Evolutionary conservation across 352 stramenopile species (phyloP), one percentile per base, ranked within the genome.

Genomic region (Phytophthora melonis): DNA sequence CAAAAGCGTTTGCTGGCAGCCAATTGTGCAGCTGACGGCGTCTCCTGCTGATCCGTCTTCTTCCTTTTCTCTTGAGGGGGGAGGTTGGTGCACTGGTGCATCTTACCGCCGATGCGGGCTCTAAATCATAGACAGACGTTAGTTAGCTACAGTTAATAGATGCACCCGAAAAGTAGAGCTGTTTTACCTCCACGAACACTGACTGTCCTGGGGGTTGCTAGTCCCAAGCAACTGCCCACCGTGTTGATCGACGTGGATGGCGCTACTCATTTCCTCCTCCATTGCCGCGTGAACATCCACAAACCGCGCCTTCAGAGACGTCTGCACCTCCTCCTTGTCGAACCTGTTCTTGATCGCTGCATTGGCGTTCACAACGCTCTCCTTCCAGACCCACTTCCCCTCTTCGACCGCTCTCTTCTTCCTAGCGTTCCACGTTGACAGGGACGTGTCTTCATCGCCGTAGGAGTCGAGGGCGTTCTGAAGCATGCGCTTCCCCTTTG

Each of bases 401-500:
- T 80, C 67, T 3, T 61, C 30, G 8, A 66, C 67, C 3, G 83
- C 81, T 8, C 39, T 56, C n/a, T 70, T 84, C 66, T 89, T 90
- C 61, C 78, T 75, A 9, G 66, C 74, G 62, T 89, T 92, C 83
- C 84, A 92, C 53, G 85, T 78, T 2, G 73, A 77, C 13, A 92
- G 66, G 58, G 83, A 81, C 8, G 80, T 77, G 30, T 80, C 80
- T 36, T 88, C 77, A 11, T 88, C 77, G 2, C 82, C 84, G 18
- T 87, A 86, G 9, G 71, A 79, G 16, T 88, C 80, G 5, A 93
- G 70, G 5, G 86, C 81, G 21, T 93, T 79, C 5, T 77, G 76
- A 7, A 94, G 74, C 77, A 92, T 87, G 19, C 78, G 81, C 69
- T 92, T 92, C 43, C 86, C 86, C 39, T 84, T 83, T 9, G 87